Evolutionary conservation across 768 basidiomycete species (phyloP), one percentile per base, ranked within the genome.

Genomic region (Boletus insuetus): DNA sequence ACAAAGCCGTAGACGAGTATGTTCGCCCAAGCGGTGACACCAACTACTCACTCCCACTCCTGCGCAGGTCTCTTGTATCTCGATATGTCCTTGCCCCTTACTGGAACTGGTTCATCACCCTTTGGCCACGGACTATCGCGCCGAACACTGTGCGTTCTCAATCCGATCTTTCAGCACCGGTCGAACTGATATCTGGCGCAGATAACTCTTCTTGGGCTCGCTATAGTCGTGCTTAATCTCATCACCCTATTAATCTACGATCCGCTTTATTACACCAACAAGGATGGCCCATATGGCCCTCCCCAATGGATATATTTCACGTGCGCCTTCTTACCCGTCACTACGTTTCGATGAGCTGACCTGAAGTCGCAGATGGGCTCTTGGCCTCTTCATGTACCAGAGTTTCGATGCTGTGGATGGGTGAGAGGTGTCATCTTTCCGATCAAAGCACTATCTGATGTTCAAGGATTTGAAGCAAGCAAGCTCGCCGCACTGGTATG

Each of bases 401-500:
- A 89, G 77, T 24, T 79, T 94, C 22, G 92, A 94, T 69, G 87
- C 90, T 16, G 89, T 94, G 47, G 94, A 96, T 67, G 93, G 91
- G 91, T 91, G 60, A 31, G 83, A 6, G 10, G 7, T 17, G 6
- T 11, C 26, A n/a, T 48, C 14, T 29, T 24, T 6, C 9, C 26
- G 26, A 29, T 29, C 19, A 40, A 26, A 1, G 19, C 32, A 59
- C 55, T 48, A 31, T 51, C 38, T 59, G 42, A 64, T 11, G 1
- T 48, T 10, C 31, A 19, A 2, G 32, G 26, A 29, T 24, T 42
- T 45, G 3, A 60, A 93, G 96, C 16, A 98, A 98, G 71, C 97
- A 99, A 73, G 97, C 97, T 20, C 77, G 97, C 58, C 76, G 96
- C 47, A 96, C 94, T 1, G 94, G 94, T 2, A 98, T 97, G 91